Base-by-base conservation (phyloP, 176 grass and related monocot genomes). In the Phragmites australis region DNA sequence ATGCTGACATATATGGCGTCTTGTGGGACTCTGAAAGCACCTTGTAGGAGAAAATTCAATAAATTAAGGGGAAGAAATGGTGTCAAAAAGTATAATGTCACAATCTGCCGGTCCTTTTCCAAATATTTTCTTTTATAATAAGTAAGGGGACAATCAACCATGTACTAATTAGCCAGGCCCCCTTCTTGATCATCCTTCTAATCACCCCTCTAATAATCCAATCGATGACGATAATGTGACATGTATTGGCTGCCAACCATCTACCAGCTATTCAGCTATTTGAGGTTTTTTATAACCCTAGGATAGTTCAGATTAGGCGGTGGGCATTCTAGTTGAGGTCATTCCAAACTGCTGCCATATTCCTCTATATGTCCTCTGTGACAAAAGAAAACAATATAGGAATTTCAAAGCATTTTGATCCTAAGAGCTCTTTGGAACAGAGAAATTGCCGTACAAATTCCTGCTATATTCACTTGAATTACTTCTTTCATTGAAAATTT, bases 201-300 rank as follows among this genome's bases (percentile, higher is more conserved):
- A 85, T 81, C 77, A 67, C 41, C 81, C 31, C n/a, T n/a, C n/a
- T n/a, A n/a, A n/a, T n/a, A 15, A 76, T 44, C 68, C 9, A 34
- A 67, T 22, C 62, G 23, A 42, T 60, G 83, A 72, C 72, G 25
- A 23, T 32, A 19, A 3, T 48, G 81, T 78, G 88, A 82, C 73
- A 66, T 67, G 73, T 30, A 86, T 73, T 52, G 88, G 19, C 51
- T 78, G 78, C 88, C 83, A 82, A 90, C 78, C 88, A 67, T 53
- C 23, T 61, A 68, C 41, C 67, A 4, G 18, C 46, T 32, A 55
- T 46, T 65, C 70, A 75, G n/a, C 70, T 40, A 49, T 75, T 13
- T 61, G 15, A 68, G 32, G 25, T 59, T 80, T 70, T 73, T 6
- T 65, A 2, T 47, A 32, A 16, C 45, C 11, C 9, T 37, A 49